Conservation (phyloP, 805 yeast species). For the Metschnikowia picachoensis region DNA sequence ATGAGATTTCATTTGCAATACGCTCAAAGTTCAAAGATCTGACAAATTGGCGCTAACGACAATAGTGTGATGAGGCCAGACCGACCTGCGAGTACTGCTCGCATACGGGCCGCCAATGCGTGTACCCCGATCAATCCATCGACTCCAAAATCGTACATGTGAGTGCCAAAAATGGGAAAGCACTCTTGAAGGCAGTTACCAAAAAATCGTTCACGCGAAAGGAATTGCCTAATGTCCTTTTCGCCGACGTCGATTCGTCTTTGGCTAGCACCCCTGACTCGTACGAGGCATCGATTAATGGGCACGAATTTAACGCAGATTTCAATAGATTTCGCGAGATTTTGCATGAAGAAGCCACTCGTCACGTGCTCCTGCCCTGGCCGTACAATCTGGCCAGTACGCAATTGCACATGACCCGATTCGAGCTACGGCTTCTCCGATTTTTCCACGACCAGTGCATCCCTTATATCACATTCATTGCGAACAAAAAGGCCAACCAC, state of each 20-base stretch:
- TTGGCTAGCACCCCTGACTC: neutral
- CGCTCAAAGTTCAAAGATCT: too few relatives aligned
- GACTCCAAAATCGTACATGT: neutral
- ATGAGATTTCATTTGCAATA: slow-evolving; percentile 7
- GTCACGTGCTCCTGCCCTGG: slow-evolving; percentile 1
- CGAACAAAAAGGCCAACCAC: slow-evolving; percentile 18
- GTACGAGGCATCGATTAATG: slow-evolving; percentile 2
- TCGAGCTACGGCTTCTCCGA: slow-evolving; percentile 24
- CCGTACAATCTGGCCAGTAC: slow-evolving; percentile 17
- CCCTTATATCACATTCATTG: slow-evolving; percentile 24
- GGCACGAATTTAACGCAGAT: neutral
- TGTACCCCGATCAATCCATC: slow-evolving; percentile 15
- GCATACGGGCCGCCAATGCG: slow-evolving; percentile 25
- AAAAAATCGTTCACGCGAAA: too few relatives aligned
- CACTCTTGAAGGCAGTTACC: too few relatives aligned
- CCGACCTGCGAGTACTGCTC: slow-evolving; percentile 34
- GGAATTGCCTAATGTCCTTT: neutral
- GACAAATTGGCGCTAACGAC: neutral
- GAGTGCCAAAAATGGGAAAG: too few relatives aligned
- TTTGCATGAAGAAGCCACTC: neutral
- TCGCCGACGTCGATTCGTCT: neutral
- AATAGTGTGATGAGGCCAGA: slow-evolving; percentile 29
- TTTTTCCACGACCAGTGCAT: slow-evolving; percentile 30
- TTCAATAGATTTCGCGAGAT: neutral
- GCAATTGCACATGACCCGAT: slow-evolving; percentile 20